These are phyloP conservation scores for Herpetospermum pedunculosum DNA, from an alignment of 306 rosid genomes.

Conservation along the genomic window DNA sequence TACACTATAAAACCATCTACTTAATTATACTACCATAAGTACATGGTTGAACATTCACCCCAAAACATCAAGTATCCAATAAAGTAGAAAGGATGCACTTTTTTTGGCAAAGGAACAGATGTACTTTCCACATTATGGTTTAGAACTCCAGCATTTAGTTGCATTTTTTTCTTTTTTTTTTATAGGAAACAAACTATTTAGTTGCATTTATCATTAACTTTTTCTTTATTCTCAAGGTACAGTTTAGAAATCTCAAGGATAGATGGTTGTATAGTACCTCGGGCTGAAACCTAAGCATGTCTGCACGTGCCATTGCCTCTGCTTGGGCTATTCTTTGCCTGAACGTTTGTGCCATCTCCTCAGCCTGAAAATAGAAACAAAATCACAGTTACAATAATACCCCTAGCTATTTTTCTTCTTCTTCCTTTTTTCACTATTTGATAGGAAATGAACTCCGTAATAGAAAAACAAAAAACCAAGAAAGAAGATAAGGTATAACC, in stretches of 20 bases:
- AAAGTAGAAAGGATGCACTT: background rate
- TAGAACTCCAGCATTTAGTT: background rate
- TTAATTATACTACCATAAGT: background rate
- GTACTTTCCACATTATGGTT: background rate
- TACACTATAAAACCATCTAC: background rate
- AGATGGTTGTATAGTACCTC: constrained; percentile 43
- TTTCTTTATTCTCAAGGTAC: background rate
- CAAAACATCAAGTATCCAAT: background rate
- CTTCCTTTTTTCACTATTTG: background rate
- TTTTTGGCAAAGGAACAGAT: background rate
- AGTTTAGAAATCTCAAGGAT: background rate
- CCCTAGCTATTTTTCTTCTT: background rate
- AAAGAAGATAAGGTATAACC: background rate
- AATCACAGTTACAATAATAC: background rate
- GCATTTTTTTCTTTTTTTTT: too few relatives aligned
- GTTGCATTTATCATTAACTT: background rate
- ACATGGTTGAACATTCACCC: background rate
- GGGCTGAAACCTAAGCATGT: constrained; percentile 95
- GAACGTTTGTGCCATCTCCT: constrained; percentile 98
- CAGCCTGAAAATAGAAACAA: constrained; percentile 45
- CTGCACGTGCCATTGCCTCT: constrained; percentile 99
- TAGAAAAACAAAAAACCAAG: background rate
- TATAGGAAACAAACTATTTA: too few relatives aligned
- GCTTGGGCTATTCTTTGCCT: constrained; percentile 98
- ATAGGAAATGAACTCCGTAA: background rate